Evolutionary conservation across 805 yeast genomes (phyloP).

Genomic region (Candida ortonii): DNA sequence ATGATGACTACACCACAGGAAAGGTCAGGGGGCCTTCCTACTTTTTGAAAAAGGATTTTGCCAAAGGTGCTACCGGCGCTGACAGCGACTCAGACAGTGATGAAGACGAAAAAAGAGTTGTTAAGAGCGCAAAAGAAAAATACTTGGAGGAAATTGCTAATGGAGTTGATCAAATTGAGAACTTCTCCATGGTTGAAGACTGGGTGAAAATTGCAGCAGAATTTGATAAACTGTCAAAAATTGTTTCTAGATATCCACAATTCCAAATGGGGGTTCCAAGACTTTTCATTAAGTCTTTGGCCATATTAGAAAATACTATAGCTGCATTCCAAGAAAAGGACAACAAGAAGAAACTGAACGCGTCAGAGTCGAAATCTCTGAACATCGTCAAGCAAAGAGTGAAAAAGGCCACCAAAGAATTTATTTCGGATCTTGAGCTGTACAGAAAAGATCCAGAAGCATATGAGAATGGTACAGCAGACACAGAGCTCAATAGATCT

Average conservation of each 20-base stretch:
- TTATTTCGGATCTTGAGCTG: constrained; percentile 52
- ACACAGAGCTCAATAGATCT: constrained; percentile 32
- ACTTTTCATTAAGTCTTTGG: constrained; percentile 63
- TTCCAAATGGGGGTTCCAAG: constrained; percentile 74
- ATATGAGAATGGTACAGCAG: constrained; percentile 54
- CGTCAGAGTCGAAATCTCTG: constrained; percentile 79
- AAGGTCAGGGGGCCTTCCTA: constrained; percentile 50
- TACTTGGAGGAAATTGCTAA: constrained; percentile 80
- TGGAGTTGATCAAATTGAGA: constrained; percentile 63
- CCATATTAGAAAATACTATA: constrained; percentile 68
- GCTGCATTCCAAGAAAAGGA: constrained; percentile 48
- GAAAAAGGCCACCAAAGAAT: constrained; percentile 73
- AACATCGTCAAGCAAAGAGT: constrained; percentile 87
- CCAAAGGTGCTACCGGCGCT: constrained; percentile 37
- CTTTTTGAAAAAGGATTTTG: constrained; percentile 49
- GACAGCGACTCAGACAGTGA: constrained; percentile 42
- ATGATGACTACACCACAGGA: constrained; percentile 32
- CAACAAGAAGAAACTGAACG: constrained; percentile 69
- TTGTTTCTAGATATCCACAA: constrained; percentile 66
- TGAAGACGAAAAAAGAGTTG: constrained; percentile 75
- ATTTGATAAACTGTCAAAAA: constrained; percentile 73
- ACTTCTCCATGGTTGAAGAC: constrained; percentile 65
- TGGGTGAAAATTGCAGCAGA: constrained; percentile 76
- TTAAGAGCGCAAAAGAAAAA: constrained; percentile 91
- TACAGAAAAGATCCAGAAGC: constrained; percentile 69